Conservation (phyloP, 345 rosid genomes). For the Draba incana region DNA sequence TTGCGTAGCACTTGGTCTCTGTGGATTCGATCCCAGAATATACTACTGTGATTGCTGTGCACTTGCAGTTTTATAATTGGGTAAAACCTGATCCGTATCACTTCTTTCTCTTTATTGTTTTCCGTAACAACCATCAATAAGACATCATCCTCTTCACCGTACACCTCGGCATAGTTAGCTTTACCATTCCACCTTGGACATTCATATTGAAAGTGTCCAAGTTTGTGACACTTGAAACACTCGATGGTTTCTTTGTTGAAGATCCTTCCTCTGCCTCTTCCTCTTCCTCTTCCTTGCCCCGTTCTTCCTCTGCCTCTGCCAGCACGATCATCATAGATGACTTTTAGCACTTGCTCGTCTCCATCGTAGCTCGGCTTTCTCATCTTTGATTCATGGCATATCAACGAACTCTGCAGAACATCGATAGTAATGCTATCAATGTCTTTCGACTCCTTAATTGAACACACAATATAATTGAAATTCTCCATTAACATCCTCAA, state of each 20-base stretch:
- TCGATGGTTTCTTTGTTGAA: background rate
- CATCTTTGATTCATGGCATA: background rate
- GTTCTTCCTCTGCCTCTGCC: constrained; percentile 7
- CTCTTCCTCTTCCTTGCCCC: background rate
- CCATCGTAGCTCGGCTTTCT: background rate
- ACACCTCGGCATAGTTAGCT: background rate
- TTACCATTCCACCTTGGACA: background rate
- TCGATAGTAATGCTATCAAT: background rate
- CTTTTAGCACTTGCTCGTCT: background rate
- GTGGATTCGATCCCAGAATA: too few relatives aligned
- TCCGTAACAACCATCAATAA: constrained; percentile 5
- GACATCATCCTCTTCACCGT: background rate
- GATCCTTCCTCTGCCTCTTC: background rate
- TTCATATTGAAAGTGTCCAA: constrained; percentile 24
- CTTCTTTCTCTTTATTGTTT: background rate
- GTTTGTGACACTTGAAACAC: background rate
- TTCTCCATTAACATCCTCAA: background rate
- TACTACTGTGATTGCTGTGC: too few relatives aligned
- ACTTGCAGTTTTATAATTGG: too few relatives aligned
- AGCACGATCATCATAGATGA: background rate
- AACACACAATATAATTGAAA: background rate
- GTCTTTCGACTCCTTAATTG: background rate
- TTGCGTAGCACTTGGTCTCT: too few relatives aligned
- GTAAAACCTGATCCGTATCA: too few relatives aligned
- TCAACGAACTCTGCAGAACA: background rate